phyloP scores from a whole-genome alignment of 1,284 basidiomycete species.

The Erythrobasidium hasegawianum region DNA sequence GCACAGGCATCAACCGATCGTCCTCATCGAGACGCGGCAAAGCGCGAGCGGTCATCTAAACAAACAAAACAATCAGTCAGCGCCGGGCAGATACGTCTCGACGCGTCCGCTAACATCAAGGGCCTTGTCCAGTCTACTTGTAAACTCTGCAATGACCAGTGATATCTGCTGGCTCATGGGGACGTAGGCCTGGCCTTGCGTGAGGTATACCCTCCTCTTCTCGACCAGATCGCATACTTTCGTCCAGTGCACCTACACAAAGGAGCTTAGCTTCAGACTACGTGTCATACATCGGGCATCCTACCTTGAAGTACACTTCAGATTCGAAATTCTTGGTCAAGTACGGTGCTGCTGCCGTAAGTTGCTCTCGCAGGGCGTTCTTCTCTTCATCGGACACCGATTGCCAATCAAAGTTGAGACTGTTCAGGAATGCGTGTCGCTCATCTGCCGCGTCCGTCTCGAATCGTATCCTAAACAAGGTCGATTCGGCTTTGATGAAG shows the following conservation, averaged over 20 bases:
- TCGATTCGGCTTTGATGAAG: conserved; percentile 84
- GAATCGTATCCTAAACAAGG: conserved; percentile 79
- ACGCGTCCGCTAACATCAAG: conserved; percentile 62
- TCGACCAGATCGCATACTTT: conserved; percentile 89
- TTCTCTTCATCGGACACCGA: conserved; percentile 63
- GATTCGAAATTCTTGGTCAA: conserved; percentile 48
- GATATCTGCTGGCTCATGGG: conserved; percentile 75
- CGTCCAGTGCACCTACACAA: conserved; percentile 65
- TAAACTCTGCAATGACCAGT: conserved; percentile 85
- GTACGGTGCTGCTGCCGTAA: conserved; percentile 54
- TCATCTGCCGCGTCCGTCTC: conserved; percentile 66
- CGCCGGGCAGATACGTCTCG: background rate
- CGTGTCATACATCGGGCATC: conserved; percentile 10
- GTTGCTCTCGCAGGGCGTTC: conserved; percentile 54
- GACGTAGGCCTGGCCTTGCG: conserved; percentile 84
- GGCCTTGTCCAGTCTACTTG: conserved; percentile 66
- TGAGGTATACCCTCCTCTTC: conserved; percentile 74
- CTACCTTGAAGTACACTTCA: conserved; percentile 69
- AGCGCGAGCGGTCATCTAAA: conserved; percentile 77
- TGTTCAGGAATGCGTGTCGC: conserved; percentile 65
- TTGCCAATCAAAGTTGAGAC: conserved; percentile 75
- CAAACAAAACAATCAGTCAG: background rate
- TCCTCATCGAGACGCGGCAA: conserved; percentile 95
- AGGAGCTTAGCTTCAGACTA: background rate
- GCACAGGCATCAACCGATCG: conserved; percentile 80